Percentiles rank a stretch among this genome's conserved stretches.
phyloP scores from a whole-genome alignment of 331 rosid species.

The Prunus yedoensis region DNA sequence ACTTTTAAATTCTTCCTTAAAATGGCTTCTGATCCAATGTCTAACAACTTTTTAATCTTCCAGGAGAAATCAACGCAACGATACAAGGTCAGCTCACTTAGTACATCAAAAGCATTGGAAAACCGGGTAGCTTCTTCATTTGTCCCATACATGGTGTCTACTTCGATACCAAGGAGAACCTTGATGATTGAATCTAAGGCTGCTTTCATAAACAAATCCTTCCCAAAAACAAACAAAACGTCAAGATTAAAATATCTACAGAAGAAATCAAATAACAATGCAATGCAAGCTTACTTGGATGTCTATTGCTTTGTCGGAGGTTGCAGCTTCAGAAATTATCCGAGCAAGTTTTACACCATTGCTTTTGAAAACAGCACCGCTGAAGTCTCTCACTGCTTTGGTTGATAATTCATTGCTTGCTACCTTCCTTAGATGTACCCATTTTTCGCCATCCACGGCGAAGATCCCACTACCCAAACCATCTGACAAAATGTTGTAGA shows the following conservation, averaged over 20 bases:
- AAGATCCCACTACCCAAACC: conserved; percentile 21
- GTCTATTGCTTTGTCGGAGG: not conserved
- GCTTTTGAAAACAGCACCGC: conserved; percentile 9
- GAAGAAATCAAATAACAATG: not conserved
- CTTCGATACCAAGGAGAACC: conserved; percentile 25
- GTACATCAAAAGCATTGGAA: conserved; percentile 20
- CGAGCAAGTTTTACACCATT: conserved; percentile 1
- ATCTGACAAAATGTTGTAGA: conserved; percentile 8
- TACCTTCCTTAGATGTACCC: conserved; percentile 21
- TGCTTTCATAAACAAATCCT: conserved; percentile 22
- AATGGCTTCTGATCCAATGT: conserved; percentile 22
- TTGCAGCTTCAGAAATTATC: conserved; percentile 10
- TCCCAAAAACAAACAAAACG: not conserved
- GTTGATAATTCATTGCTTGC: conserved; percentile 20
- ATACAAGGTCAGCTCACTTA: conserved; percentile 3
- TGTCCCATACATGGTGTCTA: conserved; percentile 22
- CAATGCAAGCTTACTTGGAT: conserved; percentile 11
- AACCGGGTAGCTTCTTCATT: conserved; percentile 12
- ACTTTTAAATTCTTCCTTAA: conserved; percentile 3
- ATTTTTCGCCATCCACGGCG: conserved; percentile 22
- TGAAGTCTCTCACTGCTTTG: conserved; percentile 8
- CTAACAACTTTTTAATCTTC: conserved; percentile 19
- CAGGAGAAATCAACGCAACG: conserved; percentile 1
- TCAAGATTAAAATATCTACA: not conserved
- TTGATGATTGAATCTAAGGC: conserved; percentile 14